Conservation (phyloP, 2,329 filamentous ascomycete species). For the Macrophomina tecta region DNA sequence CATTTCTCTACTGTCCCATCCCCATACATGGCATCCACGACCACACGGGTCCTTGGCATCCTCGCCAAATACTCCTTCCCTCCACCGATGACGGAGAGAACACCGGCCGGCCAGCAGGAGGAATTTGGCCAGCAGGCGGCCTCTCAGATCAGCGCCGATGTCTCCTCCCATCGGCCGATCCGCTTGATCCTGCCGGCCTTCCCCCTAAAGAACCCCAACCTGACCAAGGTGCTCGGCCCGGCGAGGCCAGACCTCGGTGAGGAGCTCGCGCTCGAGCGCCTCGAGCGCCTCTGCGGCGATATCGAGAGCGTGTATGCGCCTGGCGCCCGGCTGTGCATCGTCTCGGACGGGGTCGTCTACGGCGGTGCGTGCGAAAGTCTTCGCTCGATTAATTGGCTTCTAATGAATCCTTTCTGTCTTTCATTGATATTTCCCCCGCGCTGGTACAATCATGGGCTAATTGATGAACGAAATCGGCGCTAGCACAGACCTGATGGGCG, state of each 20-base stretch:
- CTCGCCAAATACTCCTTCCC: background rate
- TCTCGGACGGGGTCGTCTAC: constrained; percentile 52
- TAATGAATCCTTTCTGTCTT: too few relatives aligned
- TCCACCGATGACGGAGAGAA: background rate
- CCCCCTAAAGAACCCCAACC: constrained; percentile 62
- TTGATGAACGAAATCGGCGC: too few relatives aligned
- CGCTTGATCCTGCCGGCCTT: constrained; percentile 59
- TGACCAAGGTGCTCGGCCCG: constrained; percentile 58
- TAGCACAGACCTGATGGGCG: background rate
- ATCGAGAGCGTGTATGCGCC: constrained; percentile 47
- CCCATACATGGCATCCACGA: background rate
- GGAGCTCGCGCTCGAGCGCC: constrained; percentile 48
- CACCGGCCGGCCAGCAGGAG: background rate
- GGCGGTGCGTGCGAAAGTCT: constrained; percentile 45
- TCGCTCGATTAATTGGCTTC: background rate
- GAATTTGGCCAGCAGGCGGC: background rate
- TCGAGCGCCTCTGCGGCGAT: constrained; percentile 49
- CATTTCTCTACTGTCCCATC: background rate
- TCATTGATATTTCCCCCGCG: too few relatives aligned
- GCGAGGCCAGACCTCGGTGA: constrained; percentile 51
- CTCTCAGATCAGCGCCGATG: background rate
- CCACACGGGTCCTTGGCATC: background rate
- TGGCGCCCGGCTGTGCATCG: constrained; percentile 51
- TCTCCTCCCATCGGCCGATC: constrained; percentile 32
- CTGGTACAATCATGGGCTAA: too few relatives aligned